Percentiles rank a stretch among this genome's conserved stretches.
These are phyloP conservation scores for Saururus chinensis DNA, from an alignment of 164 flowering plant species.

Conservation along the genomic window DNA sequence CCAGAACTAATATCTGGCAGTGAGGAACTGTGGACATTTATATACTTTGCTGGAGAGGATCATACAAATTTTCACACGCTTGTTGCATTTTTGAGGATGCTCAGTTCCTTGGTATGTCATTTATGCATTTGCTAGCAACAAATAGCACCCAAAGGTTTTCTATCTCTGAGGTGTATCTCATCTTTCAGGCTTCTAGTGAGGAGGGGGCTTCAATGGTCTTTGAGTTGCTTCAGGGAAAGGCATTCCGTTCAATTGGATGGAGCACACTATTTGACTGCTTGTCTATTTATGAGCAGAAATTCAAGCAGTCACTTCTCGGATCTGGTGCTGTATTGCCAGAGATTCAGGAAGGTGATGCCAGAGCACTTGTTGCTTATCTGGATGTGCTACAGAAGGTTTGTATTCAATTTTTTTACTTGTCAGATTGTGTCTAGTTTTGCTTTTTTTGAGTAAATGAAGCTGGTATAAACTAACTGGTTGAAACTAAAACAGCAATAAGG, in stretches of 20 bases:
- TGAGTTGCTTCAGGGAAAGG: constrained; percentile 85
- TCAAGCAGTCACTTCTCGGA: constrained; percentile 71
- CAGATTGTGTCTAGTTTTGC: not conserved
- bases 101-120: constrained; percentile 71
- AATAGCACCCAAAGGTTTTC: not conserved
- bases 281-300: constrained; percentile 79
- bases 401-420: not conserved
- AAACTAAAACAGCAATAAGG: too few relatives aligned
- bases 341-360: constrained; percentile 97
- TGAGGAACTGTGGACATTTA: constrained; percentile 95
- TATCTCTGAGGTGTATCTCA: not conserved
- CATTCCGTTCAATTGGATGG: constrained; percentile 90
- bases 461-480: too few relatives aligned
- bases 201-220: constrained; percentile 87
- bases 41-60: constrained; percentile 94
- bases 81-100: constrained; percentile 89
- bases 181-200: constrained; percentile 68
- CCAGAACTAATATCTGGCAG: constrained; percentile 86
- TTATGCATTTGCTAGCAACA: not conserved
- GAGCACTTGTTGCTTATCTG: constrained; percentile 93
- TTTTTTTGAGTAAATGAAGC: not conserved
- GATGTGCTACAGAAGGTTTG: constrained; percentile 81
- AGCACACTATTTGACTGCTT: constrained; percentile 84
- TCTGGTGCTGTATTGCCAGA: constrained; percentile 76
- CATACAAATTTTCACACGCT: constrained; percentile 85